A percentile compares a stretch with the other conserved stretches of the same genome.
Evolutionary conservation across 305 asterid genomes (phyloP).

Genomic region (Fraxinus baroniana): DNA sequence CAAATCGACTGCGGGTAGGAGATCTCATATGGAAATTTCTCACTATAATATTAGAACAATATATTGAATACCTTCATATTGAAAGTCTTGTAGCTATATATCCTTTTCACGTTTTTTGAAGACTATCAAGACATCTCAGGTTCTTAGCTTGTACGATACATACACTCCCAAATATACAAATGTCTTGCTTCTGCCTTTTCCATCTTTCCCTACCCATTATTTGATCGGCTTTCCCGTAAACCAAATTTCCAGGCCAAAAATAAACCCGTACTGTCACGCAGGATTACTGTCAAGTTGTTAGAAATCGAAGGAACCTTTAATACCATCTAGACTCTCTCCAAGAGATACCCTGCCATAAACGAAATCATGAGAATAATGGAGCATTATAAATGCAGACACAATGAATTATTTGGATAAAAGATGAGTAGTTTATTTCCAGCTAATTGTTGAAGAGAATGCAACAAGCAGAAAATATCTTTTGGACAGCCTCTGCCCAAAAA

Average conservation of each 20-base stretch:
- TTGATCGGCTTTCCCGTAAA: not conserved
- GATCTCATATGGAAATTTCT: not conserved
- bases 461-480: not conserved
- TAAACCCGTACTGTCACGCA: not conserved
- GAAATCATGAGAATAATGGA: not conserved
- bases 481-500: not conserved
- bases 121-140: not conserved
- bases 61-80: not conserved
- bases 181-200: not conserved
- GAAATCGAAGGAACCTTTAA: slow-evolving; percentile 50
- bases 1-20: not conserved
- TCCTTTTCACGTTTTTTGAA: not conserved
- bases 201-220: not conserved
- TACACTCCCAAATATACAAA: not conserved
- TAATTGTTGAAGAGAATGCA: not conserved
- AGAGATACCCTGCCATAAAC: slow-evolving; percentile 61
- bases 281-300: slow-evolving; percentile 1
- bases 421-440: not conserved
- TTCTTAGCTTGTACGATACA: not conserved
- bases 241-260: not conserved
- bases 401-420: not conserved
- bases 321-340: slow-evolving; percentile 78
- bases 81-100: not conserved
- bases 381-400: not conserved
- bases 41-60: not conserved